phyloP scores from a whole-genome alignment of 2,329 filamentous ascomycete species.

The Epicoccum nigrum region DNA sequence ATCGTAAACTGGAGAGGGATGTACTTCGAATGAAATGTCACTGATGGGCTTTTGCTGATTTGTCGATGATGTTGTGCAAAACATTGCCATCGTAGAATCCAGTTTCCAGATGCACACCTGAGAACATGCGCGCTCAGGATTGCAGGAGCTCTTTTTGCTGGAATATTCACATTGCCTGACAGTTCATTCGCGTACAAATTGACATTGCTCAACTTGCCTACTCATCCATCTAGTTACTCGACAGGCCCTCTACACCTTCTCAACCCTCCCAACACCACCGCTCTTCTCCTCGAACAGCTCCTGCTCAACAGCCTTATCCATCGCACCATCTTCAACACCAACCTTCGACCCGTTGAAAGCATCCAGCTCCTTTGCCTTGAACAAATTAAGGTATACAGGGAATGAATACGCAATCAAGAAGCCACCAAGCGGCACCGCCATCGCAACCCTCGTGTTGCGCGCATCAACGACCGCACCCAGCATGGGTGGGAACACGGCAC shows the following conservation, averaged over 20 bases:
- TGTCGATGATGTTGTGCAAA: too few species aligned
- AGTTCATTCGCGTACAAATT: too few species aligned
- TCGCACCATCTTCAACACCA: slow-evolving; percentile 14
- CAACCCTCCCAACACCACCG: slow-evolving; percentile 15
- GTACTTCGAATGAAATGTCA: too few species aligned
- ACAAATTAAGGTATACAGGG: slow-evolving; percentile 35
- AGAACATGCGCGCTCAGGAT: too few species aligned
- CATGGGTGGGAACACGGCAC: slow-evolving; percentile 36
- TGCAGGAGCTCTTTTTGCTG: too few species aligned
- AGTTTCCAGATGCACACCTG: too few species aligned
- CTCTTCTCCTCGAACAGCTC: slow-evolving; percentile 20
- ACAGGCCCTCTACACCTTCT: slow-evolving; percentile 12
- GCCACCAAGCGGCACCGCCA: slow-evolving; percentile 36
- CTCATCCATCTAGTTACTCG: too few species aligned
- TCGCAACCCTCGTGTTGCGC: slow-evolving; percentile 30
- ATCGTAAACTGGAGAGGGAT: too few species aligned
- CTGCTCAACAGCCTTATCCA: slow-evolving; percentile 8
- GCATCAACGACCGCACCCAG: slow-evolving; percentile 36
- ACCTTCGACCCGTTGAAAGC: slow-evolving; percentile 27
- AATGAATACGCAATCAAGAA: slow-evolving; percentile 39
- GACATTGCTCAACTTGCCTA: too few species aligned
- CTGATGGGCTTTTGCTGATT: too few species aligned
- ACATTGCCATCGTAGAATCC: too few species aligned
- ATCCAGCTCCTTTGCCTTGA: slow-evolving; percentile 37
- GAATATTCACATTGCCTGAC: too few species aligned